Base-by-base conservation (phyloP, 139 green algal genomes). In the Chlorella sorokiniana region DNA sequence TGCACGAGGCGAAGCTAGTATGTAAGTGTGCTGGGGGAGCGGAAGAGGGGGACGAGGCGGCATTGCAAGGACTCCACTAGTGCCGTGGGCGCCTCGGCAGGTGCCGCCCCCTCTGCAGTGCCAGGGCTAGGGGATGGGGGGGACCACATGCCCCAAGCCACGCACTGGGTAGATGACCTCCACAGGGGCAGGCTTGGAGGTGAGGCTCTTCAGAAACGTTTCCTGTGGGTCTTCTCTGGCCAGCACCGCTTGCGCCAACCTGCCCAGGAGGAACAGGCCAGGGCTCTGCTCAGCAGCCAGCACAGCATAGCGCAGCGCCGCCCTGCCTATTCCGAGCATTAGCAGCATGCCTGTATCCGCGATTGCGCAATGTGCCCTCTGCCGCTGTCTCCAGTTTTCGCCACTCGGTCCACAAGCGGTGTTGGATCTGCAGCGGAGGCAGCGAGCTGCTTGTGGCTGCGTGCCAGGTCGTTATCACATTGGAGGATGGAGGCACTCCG, bases 141-240 rank as follows among this genome's bases (percentile, higher is more conserved):
- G n/a, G n/a, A n/a, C n/a, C n/a, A n/a, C n/a, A n/a, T n/a, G n/a
- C n/a, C n/a, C n/a, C n/a, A n/a, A n/a, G n/a, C n/a, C n/a, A n/a
- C 84, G 64, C 33, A 91, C 88, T 52, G 90, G 90, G 52, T 92
- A 88, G 1, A 88, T 69, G n/a, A 94, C 71, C 35, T 91, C 83
- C 31, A 94, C 5, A 1, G 38, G 35, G 2, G 67, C 64, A 0
- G 83, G 65, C 9, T 81, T 51, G 4, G 62, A 45, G 3, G 90
- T 87, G 27, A 94, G 29, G 14, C 62, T 81, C 67, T 93, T 93
- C 38, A 94, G 62, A 31, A 93, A 93, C 4, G 81, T 88, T 69
- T 94, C 90, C 1, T 38, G 37, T 0, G 90, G 90, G 61, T 94
- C 89, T 45, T 92, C 90, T 8, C 81, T 38, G 0, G 87, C 80